Evolutionary conservation across 2,329 filamentous ascomycete species (phyloP).

Genomic region (Chrysoporthe deuterocubensis): DNA sequence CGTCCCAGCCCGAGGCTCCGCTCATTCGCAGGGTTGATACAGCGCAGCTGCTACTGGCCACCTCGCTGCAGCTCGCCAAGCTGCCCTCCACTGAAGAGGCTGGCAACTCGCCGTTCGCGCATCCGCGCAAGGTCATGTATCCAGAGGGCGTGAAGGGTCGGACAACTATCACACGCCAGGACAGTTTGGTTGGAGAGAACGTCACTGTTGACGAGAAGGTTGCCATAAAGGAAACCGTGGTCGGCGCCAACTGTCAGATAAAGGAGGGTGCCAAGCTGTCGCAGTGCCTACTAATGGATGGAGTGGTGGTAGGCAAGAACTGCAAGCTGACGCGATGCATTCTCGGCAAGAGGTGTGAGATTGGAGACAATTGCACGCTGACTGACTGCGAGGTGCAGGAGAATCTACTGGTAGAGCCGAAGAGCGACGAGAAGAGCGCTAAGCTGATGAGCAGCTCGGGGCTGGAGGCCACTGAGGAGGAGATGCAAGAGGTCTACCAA

Average conservation of each 20-base stretch:
- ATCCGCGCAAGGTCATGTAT: slow-evolving; percentile 79
- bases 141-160: slow-evolving; percentile 79
- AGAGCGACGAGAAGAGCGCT: slow-evolving; percentile 68
- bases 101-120: slow-evolving; percentile 73
- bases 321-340: slow-evolving; percentile 88
- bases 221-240: slow-evolving; percentile 89
- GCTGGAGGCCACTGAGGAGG: slow-evolving; percentile 65
- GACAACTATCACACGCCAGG: slow-evolving; percentile 80
- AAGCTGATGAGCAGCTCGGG: slow-evolving; percentile 71
- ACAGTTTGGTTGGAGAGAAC: slow-evolving; percentile 85
- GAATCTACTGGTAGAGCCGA: slow-evolving; percentile 83
- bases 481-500: slow-evolving; percentile 59
- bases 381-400: slow-evolving; percentile 94
- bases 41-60: slow-evolving; percentile 75
- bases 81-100: slow-evolving; percentile 71
- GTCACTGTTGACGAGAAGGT: slow-evolving; percentile 86
- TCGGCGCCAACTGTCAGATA: slow-evolving; percentile 87
- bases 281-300: slow-evolving; percentile 93
- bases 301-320: slow-evolving; percentile 80
- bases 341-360: slow-evolving; percentile 76
- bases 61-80: slow-evolving; percentile 87
- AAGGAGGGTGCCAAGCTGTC: slow-evolving; percentile 81
- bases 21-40: slow-evolving; percentile 89
- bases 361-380: slow-evolving; percentile 81
- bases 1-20: slow-evolving; percentile 56